phyloP scores from a whole-genome alignment of 148 eudicot species.

The Nepenthes mirabilis region DNA sequence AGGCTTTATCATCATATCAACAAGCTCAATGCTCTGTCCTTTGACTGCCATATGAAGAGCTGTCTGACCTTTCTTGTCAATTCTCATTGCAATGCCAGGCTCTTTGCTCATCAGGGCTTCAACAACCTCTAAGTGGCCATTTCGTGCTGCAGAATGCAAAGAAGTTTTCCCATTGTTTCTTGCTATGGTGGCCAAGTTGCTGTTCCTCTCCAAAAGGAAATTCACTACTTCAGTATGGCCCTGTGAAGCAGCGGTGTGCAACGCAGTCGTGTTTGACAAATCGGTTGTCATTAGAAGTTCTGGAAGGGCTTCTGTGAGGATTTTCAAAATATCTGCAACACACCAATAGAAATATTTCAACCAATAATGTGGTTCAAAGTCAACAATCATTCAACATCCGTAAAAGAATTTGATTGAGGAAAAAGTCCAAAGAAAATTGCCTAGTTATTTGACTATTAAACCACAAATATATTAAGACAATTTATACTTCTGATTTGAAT shows the following conservation, averaged over 20 bases:
- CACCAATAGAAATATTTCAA: background rate
- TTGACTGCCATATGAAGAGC: conserved; percentile 61
- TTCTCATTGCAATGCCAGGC: conserved; percentile 19
- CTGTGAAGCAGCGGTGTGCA: conserved; percentile 38
- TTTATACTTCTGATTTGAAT: too few relatives aligned
- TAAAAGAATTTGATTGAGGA: too few relatives aligned
- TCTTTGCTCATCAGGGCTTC: conserved; percentile 34
- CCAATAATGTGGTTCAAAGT: too few relatives aligned
- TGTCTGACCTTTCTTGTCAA: conserved; percentile 50
- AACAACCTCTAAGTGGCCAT: conserved; percentile 42
- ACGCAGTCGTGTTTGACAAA: conserved; percentile 36
- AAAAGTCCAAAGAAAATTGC: too few relatives aligned
- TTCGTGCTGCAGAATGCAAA: conserved; percentile 44
- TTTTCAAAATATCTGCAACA: conserved; percentile 33
- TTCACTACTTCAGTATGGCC: conserved; percentile 38
- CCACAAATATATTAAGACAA: too few relatives aligned
- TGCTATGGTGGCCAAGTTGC: conserved; percentile 28
- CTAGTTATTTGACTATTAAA: too few relatives aligned
- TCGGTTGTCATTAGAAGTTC: conserved; percentile 40
- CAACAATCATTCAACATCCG: too few relatives aligned
- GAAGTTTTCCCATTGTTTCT: conserved; percentile 37
- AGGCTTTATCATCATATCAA: conserved; percentile 23
- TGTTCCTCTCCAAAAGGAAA: conserved; percentile 32
- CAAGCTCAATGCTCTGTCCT: conserved; percentile 34
- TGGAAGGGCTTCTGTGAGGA: conserved; percentile 32